Conservation (phyloP, 768 basidiomycete genomes). For the Russula lepida region DNA sequence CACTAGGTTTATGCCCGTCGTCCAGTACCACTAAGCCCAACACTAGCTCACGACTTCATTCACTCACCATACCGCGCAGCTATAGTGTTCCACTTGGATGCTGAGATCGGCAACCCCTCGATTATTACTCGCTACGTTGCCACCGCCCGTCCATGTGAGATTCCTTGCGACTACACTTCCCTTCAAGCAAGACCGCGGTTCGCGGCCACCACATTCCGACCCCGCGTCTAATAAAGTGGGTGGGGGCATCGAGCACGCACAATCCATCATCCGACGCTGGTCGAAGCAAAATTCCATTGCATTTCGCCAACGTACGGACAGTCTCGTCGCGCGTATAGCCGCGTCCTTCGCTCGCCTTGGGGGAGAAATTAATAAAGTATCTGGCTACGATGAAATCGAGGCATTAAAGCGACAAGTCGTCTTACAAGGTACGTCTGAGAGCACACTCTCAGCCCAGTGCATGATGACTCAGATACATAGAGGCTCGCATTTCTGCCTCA, state of each 20-base stretch:
- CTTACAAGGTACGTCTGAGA: slow-evolving; percentile 57
- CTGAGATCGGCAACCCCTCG: slow-evolving; percentile 5
- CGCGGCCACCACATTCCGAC: background rate
- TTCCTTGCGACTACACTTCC: background rate
- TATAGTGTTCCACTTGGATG: slow-evolving; percentile 1
- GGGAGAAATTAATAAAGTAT: slow-evolving; percentile 71
- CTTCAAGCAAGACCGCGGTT: background rate
- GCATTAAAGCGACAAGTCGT: slow-evolving; percentile 68
- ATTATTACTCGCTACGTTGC: background rate
- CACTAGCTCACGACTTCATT: background rate
- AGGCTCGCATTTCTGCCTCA: slow-evolving; percentile 59
- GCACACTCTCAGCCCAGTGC: background rate
- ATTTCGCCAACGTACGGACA: slow-evolving; percentile 48
- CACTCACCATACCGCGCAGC: background rate
- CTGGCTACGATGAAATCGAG: slow-evolving; percentile 90
- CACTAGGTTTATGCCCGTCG: background rate
- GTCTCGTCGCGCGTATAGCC: slow-evolving; percentile 48
- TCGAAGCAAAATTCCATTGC: slow-evolving; percentile 29
- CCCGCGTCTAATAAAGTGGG: background rate
- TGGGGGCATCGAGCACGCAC: background rate
- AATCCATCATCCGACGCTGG: slow-evolving; percentile 35
- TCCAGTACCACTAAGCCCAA: background rate
- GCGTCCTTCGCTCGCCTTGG: slow-evolving; percentile 67
- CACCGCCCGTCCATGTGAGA: background rate
- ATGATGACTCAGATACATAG: slow-evolving; percentile 34